These are phyloP conservation scores for Torulaspora microellipsoides DNA, from an alignment of 805 yeast species.

Conservation along the genomic window DNA sequence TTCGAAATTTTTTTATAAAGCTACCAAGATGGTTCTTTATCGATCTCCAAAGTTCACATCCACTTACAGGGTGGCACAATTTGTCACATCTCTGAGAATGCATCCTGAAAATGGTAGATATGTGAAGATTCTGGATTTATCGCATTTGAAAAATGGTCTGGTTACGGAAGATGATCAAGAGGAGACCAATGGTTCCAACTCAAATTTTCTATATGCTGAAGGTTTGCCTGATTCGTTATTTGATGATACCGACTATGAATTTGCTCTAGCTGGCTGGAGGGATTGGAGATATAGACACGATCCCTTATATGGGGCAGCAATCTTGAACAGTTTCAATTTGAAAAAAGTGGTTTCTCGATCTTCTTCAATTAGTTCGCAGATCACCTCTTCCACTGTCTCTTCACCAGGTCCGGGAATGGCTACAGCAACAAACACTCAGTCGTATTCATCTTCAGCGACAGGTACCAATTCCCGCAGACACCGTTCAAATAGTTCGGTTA, in stretches of 20 bases:
- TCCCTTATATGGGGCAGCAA: slow-evolving; percentile 51
- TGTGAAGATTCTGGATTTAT: slow-evolving; percentile 57
- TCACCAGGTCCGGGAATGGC: slow-evolving; percentile 1
- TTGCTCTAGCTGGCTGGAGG: slow-evolving; percentile 77
- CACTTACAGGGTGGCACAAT: slow-evolving; percentile 76
- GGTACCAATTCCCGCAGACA: slow-evolving; percentile 11
- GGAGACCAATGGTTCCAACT: background rate
- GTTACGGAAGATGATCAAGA: slow-evolving; percentile 13
- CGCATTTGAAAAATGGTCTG: slow-evolving; percentile 41
- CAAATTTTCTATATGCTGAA: slow-evolving; percentile 5
- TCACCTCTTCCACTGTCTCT: slow-evolving; percentile 10
- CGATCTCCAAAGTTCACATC: slow-evolving; percentile 53
- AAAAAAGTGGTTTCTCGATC: slow-evolving; percentile 22
- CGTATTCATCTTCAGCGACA: no score
- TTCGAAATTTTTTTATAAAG: slow-evolving; percentile 44
- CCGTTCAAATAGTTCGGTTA: slow-evolving; percentile 29
- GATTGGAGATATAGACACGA: slow-evolving; percentile 82
- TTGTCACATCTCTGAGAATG: slow-evolving; percentile 60
- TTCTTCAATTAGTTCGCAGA: slow-evolving; percentile 21
- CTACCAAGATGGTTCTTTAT: slow-evolving; percentile 55
- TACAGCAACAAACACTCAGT: background rate
- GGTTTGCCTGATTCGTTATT: background rate
- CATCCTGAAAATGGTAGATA: slow-evolving; percentile 51
- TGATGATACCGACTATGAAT: slow-evolving; percentile 16
- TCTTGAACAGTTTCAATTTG: slow-evolving; percentile 31